Evolutionary conservation across 441 rosid species (phyloP), one percentile per base, ranked within the genome.

Genomic region (Eruca vesicaria): DNA sequence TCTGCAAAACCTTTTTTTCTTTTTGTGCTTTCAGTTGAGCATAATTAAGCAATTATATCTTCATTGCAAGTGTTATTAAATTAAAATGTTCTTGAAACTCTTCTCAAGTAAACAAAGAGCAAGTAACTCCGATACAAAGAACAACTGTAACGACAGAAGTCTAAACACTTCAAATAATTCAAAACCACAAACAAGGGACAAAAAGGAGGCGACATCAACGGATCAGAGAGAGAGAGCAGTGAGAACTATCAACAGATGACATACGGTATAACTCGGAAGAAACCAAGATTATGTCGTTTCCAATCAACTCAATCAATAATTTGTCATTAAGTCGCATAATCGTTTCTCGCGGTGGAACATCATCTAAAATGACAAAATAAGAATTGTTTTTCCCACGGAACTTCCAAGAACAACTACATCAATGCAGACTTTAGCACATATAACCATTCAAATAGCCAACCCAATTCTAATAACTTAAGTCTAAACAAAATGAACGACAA

Each of bases 41-140:
- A 38, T 38, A 38, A 38, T 38, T 38, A 38, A 38, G n/a, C 45
- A 38, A 38, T n/a, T 10, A 38, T n/a, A 12, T 11, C 45, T 38
- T 38, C 18, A 61, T 53, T 38, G 59, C 35, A 68, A 69, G 52
- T 69, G 71, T 45, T 50, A 14, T 70, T 78, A 57, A 36, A 36
- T 14, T 66, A 32, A 26, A 15, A 8, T 58, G 18, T 52, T 36
- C 18, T 18, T 50, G 8, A n/a, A n/a, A 71, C 63, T 75, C 84
- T 80, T 73, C 82, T 71, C 87, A 92, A 91, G 85, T 80, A 71
- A 50, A 56, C 68, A 14, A n/a, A 86, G 88, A 90, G 85, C 78
- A 71, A 90, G 85, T 80, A 71, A 58, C 67, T 78, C 15, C 63
- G 23, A 67, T 38, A 38, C 45, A 32, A 77, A 71, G 69, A 63